Evolutionary conservation across 2,329 filamentous ascomycete species (phyloP).

Genomic region (Sarocladium strictum): DNA sequence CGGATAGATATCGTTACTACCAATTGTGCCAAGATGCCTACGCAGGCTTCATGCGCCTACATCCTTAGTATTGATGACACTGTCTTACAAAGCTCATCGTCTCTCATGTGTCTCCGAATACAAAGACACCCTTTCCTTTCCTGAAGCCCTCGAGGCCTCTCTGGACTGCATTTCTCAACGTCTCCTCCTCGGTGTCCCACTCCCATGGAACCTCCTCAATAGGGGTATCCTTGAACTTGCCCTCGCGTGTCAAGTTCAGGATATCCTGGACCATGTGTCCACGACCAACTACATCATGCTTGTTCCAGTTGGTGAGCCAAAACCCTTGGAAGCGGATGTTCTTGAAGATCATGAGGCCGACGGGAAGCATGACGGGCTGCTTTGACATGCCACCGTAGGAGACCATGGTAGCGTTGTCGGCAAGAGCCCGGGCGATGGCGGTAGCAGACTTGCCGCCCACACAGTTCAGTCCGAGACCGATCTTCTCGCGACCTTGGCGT

Average conservation of each 20-base stretch:
- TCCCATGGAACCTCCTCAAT: conserved; percentile 79
- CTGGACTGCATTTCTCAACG: conserved; percentile 68
- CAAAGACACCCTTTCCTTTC: conserved; percentile 83
- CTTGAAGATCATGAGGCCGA: conserved; percentile 87
- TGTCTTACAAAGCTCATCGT: not conserved
- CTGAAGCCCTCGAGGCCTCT: conserved; percentile 80
- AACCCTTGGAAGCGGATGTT: conserved; percentile 86
- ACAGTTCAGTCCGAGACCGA: conserved; percentile 83
- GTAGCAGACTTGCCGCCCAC: conserved; percentile 84
- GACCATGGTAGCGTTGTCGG: conserved; percentile 66
- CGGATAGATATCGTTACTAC: no score
- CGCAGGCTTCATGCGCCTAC: no score
- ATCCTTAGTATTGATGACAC: no score
- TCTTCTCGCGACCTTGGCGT: conserved; percentile 61
- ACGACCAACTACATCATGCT: conserved; percentile 67
- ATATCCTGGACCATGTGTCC: conserved; percentile 79
- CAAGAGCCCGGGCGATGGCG: conserved; percentile 68
- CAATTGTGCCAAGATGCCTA: no score
- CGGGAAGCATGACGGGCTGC: conserved; percentile 75
- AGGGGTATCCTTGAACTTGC: conserved; percentile 77
- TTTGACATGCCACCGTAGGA: conserved; percentile 96
- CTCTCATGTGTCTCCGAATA: conserved; percentile 58
- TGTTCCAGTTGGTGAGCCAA: conserved; percentile 89
- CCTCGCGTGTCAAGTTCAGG: conserved; percentile 64
- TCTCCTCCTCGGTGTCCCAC: conserved; percentile 68